phyloP scores from a whole-genome alignment of 306 rosid species.

The Prunus fruticosa region DNA sequence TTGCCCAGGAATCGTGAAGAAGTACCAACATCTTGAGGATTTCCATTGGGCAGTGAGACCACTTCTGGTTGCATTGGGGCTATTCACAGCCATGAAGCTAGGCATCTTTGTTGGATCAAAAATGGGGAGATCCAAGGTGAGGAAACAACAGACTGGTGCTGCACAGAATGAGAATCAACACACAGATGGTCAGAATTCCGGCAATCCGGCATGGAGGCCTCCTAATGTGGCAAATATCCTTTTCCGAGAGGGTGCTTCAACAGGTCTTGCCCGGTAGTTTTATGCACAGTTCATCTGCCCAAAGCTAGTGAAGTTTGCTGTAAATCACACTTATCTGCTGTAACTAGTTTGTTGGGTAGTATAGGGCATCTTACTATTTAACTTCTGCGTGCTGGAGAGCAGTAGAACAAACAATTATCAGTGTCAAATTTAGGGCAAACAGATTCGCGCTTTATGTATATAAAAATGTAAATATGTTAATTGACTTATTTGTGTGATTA shows the following conservation, averaged over 20 bases:
- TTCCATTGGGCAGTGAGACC: constrained; percentile 91
- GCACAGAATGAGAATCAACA: constrained; percentile 37
- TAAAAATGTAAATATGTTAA: not conserved
- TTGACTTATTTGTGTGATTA: not conserved
- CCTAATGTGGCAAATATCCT: constrained; percentile 58
- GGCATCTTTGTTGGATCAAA: constrained; percentile 60
- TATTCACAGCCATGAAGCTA: constrained; percentile 67
- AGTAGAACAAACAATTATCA: not conserved
- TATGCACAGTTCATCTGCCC: constrained; percentile 10
- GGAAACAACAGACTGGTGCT: constrained; percentile 33
- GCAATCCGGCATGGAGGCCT: constrained; percentile 63
- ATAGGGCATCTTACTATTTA: not conserved
- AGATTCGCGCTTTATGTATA: not conserved
- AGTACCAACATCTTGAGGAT: constrained; percentile 89
- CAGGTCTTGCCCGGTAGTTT: constrained; percentile 33
- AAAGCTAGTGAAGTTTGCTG: constrained; percentile 7
- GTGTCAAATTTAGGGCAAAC: constrained; percentile 1
- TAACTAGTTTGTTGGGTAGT: constrained; percentile 23
- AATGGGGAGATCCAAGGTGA: constrained; percentile 44
- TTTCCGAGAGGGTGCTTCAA: constrained; percentile 53
- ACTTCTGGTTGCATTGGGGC: constrained; percentile 59
- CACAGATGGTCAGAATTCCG: constrained; percentile 46
- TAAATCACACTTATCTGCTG: constrained; percentile 3
- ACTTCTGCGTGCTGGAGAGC: not conserved
- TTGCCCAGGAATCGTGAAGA: constrained; percentile 65